These are phyloP conservation scores for Cyclocybe aegerita DNA, from an alignment of 768 basidiomycete genomes.

Conservation along the genomic window DNA sequence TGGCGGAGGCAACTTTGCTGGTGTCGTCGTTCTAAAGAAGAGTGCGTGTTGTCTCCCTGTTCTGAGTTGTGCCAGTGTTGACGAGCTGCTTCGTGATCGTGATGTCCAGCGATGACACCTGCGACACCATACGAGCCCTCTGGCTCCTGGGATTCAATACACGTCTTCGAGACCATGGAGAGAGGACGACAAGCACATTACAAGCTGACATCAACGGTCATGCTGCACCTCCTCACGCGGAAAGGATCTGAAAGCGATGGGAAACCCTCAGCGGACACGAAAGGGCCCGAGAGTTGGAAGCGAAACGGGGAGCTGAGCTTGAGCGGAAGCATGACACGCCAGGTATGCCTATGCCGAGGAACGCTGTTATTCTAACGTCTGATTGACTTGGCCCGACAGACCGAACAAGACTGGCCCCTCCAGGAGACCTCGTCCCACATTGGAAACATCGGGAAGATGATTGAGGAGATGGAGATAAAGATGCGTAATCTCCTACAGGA, in stretches of 20 bases:
- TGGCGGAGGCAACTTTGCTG: constrained; percentile 79
- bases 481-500: constrained; percentile 95
- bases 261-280: constrained; percentile 37
- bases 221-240: constrained; percentile 83
- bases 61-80: neutral
- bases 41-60: too few species aligned
- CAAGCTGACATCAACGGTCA: constrained; percentile 95
- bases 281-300: constrained; percentile 46
- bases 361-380: neutral
- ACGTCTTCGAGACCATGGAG: constrained; percentile 95
- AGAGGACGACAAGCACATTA: constrained; percentile 92
- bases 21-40: constrained; percentile 95
- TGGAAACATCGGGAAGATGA: constrained; percentile 89
- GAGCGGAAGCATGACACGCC: constrained; percentile 97
- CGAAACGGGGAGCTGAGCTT: constrained; percentile 76
- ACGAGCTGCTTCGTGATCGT: neutral
- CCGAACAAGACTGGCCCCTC: constrained; percentile 84
- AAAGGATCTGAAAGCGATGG: constrained; percentile 35
- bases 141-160: constrained; percentile 97
- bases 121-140: constrained; percentile 58
- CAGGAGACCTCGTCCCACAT: constrained; percentile 85
- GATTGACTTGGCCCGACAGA: constrained; percentile 38
- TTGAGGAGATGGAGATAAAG: constrained; percentile 99
- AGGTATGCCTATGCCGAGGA: constrained; percentile 58
- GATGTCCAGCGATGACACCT: constrained; percentile 63